Evolutionary conservation across 164 flowering plant species (phyloP), one percentile per base, ranked within the genome.

Genomic region (Stephania cephalantha): DNA sequence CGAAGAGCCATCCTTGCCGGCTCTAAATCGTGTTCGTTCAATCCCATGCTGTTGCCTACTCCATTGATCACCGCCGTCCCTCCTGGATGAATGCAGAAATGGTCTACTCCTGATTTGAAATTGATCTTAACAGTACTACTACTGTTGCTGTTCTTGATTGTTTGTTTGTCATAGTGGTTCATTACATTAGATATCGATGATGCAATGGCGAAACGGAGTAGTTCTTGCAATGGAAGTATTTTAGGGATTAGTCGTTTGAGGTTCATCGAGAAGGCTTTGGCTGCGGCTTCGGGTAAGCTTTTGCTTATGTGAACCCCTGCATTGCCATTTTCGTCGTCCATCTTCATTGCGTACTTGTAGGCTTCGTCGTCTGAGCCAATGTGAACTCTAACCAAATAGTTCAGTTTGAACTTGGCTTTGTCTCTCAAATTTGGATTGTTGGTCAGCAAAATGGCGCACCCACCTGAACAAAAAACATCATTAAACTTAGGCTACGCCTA

Each of bases 1-100:
- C 88, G 90, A 8, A 91, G 82, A 0, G 94, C 86, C 97, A 91
- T 91, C 64, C 92, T 77, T 0, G 97, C 88, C 4, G 97, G 94
- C 84, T 91, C 97, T 0, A 91, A 78, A 71, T 91, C 94, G 30
- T 85, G 70, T 46, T 91, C 92, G 1, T 55, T 78, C 1, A 91
- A 77, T 22, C 76, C 80, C 0, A 91, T 81, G 46, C 75, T 86
- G 64, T 73, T 53, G 9, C 87, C 89, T 0, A 90, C 78, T 9
- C 87, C 96, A 25, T 91, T 91, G 10, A 91, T 91, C 52, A 91
- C 96, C 7, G 93, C 93, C 72, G 85, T 87, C 8, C 96, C 96
- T 0, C 96, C 93, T 0, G 96, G 82, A 79, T 91, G 96, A 52
- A 91, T 70, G 79, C 92, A 88, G 42, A 91, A 90, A 75, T 91